Base-by-base conservation (phyloP, 441 rosid genomes). In the Aquilaria agallochum region DNA sequence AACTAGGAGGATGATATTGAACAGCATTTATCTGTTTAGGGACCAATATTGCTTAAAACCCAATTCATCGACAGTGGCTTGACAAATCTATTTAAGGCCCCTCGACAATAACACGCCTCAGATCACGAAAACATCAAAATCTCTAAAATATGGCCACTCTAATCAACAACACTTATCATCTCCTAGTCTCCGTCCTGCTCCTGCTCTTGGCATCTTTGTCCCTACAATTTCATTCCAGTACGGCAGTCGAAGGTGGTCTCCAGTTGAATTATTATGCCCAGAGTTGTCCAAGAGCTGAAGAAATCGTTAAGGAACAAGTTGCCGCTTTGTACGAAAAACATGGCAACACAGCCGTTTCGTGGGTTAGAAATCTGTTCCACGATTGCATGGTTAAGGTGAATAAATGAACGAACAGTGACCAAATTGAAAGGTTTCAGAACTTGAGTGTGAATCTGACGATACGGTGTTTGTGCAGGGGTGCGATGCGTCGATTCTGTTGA, bases 351-450 rank as follows among this genome's bases (percentile, higher is more conserved):
- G 97, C 97, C 4, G 84, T 92, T 31, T 88, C 98, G 3, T 92
- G 97, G 98, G 76, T 90, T 67, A 79, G 98, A 58, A 92, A 89
- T 75, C 92, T 92, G 67, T 92, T 92, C 75, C 95, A 89, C 49
- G 95, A 92, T 62, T 92, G 98, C 74, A 70, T 72, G 5, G 90
- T 88, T 32, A 69, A 85, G 80, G 90, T 89, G 71, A 2, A 34
- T 32, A 12, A 31, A 20, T 9, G 11, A 5, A 20, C 0, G 27
- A 20, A 20, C 27, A 20, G 27, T 20, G 27, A 20, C 27, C 27
- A 20, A 20, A 20, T 20, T 20, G 27, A 20, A 20, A 20, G 27
- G 27, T 20, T 20, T 20, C 27, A 20, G 27, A 20, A 20, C 27
- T 20, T 20, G 1, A 20, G 27, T 20, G 27, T 20, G 27, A 20